A percentile compares a stretch with the other conserved stretches of the same genome.
These are phyloP conservation scores for Ceratocystis lukuohia DNA, from an alignment of 2,329 filamentous ascomycete genomes.

Conservation along the genomic window DNA sequence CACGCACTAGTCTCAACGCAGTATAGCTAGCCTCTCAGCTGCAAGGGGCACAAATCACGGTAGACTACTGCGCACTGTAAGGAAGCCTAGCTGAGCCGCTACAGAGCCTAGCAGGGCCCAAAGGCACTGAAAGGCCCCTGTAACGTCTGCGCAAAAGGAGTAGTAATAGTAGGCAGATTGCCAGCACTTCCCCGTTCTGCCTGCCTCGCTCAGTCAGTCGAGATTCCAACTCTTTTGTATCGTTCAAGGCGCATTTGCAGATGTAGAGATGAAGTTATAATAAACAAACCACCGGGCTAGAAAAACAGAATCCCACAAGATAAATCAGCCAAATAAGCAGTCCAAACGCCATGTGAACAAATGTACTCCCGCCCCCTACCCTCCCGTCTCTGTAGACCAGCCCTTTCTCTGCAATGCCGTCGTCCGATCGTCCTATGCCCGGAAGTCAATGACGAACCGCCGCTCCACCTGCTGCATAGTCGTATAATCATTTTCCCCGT, in stretches of 20 bases:
- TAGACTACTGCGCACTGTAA: not conserved
- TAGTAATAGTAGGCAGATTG: not conserved
- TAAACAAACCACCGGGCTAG: not conserved
- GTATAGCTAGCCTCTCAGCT: not conserved
- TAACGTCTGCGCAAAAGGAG: not conserved
- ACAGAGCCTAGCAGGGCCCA: not conserved
- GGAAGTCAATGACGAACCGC: slow-evolving; percentile 63
- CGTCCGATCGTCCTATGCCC: slow-evolving; percentile 25
- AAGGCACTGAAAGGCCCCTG: not conserved
- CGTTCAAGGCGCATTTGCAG: not conserved
- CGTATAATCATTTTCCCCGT: slow-evolving; percentile 61
- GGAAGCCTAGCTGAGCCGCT: not conserved
- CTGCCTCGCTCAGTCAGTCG: not conserved
- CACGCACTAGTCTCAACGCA: not conserved
- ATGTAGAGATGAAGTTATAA: not conserved
- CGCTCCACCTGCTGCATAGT: slow-evolving; percentile 64
- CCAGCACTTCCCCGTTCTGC: not conserved
- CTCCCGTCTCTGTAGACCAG: slow-evolving; percentile 8
- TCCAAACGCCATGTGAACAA: slow-evolving; percentile 6
- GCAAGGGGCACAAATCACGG: not conserved
- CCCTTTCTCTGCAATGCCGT: not conserved
- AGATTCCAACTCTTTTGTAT: not conserved
- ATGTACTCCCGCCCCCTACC: not conserved
- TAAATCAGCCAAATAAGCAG: not conserved
- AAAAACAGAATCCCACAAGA: not conserved